Evolutionary conservation across 2,329 filamentous ascomycete species (phyloP), one percentile per base, ranked within the genome.

Genomic region (Lecanosticta acicola): DNA sequence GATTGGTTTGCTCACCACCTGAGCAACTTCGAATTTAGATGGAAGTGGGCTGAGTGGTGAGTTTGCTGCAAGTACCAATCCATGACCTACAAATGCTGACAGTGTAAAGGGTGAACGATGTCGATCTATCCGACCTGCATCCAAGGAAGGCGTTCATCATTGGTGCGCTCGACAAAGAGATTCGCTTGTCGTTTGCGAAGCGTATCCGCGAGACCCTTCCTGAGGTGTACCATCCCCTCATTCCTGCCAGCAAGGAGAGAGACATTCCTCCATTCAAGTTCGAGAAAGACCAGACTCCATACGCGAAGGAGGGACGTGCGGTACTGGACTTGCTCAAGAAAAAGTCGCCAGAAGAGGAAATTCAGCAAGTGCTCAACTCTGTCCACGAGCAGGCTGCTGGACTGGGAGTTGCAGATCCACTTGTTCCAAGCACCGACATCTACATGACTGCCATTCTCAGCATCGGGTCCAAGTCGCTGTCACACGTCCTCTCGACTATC

Each of bases 1-100:
- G 91, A 97, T 66, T 98, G 93, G 93, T 98, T 98, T 63, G 80
- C 91, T 14, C 93, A 98, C 66, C 93, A 98, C 71, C 72, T 98
- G 56, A 96, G 90, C 71, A 98, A 98, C 71, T 98, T 98, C 64
- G 93, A 94, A 43, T 98, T 97, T 66, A 93, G 93, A 8, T 98
- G 93, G 93, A 97, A 97, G 69, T 98, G 93, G 93, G 84, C 85
- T 13, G 93, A 98, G 70, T 98, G 93, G 93, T 80, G 67, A 59
- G 74, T 69, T 17, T 32, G 13, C 9, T 14, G 29, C 5, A 10
- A 21, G n/a, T n/a, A n/a, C n/a, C n/a, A n/a, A n/a, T n/a, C n/a
- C n/a, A n/a, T n/a, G n/a, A n/a, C n/a, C n/a, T n/a, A n/a, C 19
- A 24, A 21, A 39, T 17, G 45, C 50, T 48, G 34, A 53, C 56